Conservation (phyloP, 2,329 filamentous ascomycete genomes). For the Pseudogymnoascus sp. region DNA sequence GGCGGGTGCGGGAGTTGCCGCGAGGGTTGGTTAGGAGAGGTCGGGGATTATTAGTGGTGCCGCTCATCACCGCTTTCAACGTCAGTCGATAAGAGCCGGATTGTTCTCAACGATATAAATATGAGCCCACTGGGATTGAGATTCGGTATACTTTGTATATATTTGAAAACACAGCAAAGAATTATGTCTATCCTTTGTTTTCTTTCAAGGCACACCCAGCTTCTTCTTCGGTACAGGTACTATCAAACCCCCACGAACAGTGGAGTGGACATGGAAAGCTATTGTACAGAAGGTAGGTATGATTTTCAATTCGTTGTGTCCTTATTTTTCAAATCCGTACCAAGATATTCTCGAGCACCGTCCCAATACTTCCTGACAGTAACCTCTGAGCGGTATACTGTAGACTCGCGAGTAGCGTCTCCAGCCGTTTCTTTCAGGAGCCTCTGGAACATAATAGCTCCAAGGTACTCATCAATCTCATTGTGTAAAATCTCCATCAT, state of each 20-base stretch:
- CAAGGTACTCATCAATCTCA: not conserved
- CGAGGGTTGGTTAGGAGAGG: conserved; percentile 1
- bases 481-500: not conserved
- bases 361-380: not conserved
- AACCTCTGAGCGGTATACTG: not conserved
- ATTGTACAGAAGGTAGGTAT: not conserved
- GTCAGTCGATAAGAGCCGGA: not conserved
- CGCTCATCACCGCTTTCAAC: not conserved
- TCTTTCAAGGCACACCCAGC: not conserved
- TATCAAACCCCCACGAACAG: not conserved
- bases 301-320: not conserved
- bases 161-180: not conserved
- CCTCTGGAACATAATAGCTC: not conserved
- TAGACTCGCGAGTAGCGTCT: not conserved
- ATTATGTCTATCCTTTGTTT: not conserved
- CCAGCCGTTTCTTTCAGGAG: not conserved
- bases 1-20: not conserved
- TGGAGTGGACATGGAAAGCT: not conserved
- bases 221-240: not conserved
- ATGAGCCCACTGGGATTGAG: not conserved
- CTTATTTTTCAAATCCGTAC: not conserved
- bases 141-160: not conserved
- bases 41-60: not conserved
- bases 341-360: not conserved
- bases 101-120: not conserved